Evolutionary conservation across 768 basidiomycete species (phyloP), one percentile per base, ranked within the genome.

Genomic region (Naganishia antarctica): DNA sequence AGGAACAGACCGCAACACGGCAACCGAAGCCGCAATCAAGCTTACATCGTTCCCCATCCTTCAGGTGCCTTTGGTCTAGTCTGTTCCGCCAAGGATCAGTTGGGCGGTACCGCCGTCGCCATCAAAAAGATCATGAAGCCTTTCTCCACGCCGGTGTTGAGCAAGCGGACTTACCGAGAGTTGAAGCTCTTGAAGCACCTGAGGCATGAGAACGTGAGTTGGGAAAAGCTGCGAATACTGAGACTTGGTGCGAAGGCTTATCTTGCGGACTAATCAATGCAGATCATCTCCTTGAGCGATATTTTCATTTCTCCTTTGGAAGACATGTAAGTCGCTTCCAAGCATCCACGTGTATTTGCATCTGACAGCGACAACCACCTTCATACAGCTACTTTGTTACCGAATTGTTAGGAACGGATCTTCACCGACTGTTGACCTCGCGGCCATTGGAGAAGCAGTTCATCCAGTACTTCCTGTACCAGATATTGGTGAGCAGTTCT

Each of bases 81-180:
- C 58, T 99, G 92, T 73, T 93, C 91, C 18, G 88, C 91, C 34
- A 93, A 92, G 78, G 90, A 94, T 78, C 93, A 97, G 79, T 84
- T 98, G 61, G 94, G 91, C 9, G 88, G 86, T 44, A 85, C 91
- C 48, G 89, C 90, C 18, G 93, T 94, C 63, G 96, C 96, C 73
- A 93, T 99, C 82, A 99, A 99, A 85, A 98, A 98, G 86, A 99
- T 98, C 82, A 98, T 98, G 94, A 99, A 99, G 79, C 96, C 96
- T 7, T 99, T 99, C 81, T 79, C 78, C 76, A 97, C 96, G 6
- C 93, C 96, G 21, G 96, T 99, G n/a, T 83, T 99, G 71, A 88
- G 87, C 79, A 98, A 98, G 80, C 83, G 96, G 68, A 99, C 96
- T 1, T 98, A 98, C 79, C 85, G 96, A 66, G 96, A 99, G 80